Evolutionary conservation across 257 asterid genomes (phyloP).

Genomic region (Gentiana dahurica): DNA sequence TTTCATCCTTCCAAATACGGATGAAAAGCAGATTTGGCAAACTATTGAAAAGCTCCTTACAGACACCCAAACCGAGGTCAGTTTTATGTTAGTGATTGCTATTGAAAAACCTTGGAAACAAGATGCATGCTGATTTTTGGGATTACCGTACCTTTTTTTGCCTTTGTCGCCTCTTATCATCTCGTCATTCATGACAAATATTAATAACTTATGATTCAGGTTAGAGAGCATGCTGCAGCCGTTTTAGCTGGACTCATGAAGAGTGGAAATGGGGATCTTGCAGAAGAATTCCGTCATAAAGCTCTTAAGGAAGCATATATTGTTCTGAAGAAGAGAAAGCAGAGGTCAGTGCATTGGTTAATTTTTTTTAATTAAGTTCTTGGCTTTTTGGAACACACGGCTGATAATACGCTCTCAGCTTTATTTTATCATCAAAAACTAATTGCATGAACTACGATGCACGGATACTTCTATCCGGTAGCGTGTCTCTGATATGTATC

Average conservation of each 20-base stretch:
- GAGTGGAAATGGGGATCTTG: conserved; percentile 67
- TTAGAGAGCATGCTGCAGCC: conserved; percentile 99
- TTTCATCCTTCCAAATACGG: conserved; percentile 55
- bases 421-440: no score
- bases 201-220: conserved; percentile 30
- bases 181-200: not conserved
- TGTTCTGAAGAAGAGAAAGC: conserved; percentile 55
- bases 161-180: not conserved
- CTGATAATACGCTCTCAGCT: no score
- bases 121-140: not conserved
- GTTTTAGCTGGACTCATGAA: conserved; percentile 97
- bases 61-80: conserved; percentile 92
- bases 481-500: no score
- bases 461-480: no score
- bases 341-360: conserved; percentile 31
- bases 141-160: not conserved
- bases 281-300: conserved; percentile 68
- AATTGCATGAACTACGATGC: no score
- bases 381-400: no score
- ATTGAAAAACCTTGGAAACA: not conserved
- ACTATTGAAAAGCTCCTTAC: conserved; percentile 77
- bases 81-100: conserved; percentile 15
- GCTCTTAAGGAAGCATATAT: conserved; percentile 72
- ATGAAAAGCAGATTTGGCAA: conserved; percentile 74
- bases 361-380: conserved; percentile 2